Base-by-base conservation (phyloP, 495 filamentous ascomycete genomes). In the Jackrogersella multiformis region DNA sequence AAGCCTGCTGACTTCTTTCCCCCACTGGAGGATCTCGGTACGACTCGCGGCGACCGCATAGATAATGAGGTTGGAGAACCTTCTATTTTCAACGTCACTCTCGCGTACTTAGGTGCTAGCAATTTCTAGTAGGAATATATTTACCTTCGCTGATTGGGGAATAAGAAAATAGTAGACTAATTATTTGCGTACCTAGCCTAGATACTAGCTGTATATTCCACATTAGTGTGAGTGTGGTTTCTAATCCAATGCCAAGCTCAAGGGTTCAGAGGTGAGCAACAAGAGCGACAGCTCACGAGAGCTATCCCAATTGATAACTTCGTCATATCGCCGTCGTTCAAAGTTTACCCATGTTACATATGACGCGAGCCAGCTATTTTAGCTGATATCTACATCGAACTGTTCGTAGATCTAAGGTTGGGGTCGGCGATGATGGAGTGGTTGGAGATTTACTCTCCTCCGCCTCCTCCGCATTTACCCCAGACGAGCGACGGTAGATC, bases 401-500 rank as follows among this genome's bases (percentile, higher is more conserved):
- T 16, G 35, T 53, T 64, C 39, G 48, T 28, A 49, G 66, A 68
- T 68, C 59, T 63, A 63, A 54, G 23, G 48, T 58, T 52, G 23
- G 6, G 48, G 21, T 15, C 34, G 66, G 26, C 24, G 66, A 63
- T 56, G 60, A 32, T 49, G 46, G 59, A n/a, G 48, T 9, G 30
- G 39, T 60, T 56, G 39, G 35, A 21, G 52, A 21, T 58, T 41
- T 13, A 16, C 45, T 16, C 45, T 52, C 58, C 52, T 44, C 46
- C 62, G 30, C 44, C 42, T 49, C 53, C 65, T 63, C 65, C 65
- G 48, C 65, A 63, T 68, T 60, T 64, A 68, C 66, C 66, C 66
- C 66, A 69, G 66, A 69, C 60, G 59, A 36, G 60, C 66, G 60
- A 69, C 16, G 34, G 66, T 69, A 55, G 66, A 69, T 69, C 66